Conservation (phyloP, 192 early-diverging fungal species). For the Umbelopsis isabellina region DNA sequence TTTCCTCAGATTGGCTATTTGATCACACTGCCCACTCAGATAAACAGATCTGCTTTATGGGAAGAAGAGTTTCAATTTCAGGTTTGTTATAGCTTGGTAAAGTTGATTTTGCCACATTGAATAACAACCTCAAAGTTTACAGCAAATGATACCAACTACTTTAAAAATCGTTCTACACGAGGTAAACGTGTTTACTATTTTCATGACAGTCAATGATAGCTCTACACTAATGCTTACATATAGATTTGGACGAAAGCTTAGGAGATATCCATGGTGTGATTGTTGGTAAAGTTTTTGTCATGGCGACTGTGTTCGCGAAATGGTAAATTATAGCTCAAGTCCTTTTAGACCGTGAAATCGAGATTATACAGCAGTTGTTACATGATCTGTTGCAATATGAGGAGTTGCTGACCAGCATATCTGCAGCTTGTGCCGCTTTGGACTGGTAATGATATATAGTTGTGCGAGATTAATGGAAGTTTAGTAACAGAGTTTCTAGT, state of each 20-base stretch:
- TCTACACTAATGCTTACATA: background rate
- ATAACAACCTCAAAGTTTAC: conserved; percentile 58
- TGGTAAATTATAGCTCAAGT: background rate
- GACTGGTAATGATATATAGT: conserved; percentile 62
- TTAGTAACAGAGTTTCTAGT: conserved; percentile 34
- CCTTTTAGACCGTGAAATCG: conserved; percentile 77
- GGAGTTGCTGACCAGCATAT: conserved; percentile 39
- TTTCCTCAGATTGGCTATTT: conserved; percentile 83
- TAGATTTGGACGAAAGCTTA: conserved; percentile 76
- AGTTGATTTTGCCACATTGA: background rate
- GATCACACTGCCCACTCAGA: conserved; percentile 64
- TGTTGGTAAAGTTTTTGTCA: conserved; percentile 54
- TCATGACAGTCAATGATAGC: background rate
- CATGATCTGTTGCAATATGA: conserved; percentile 52
- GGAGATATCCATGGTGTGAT: conserved; percentile 89
- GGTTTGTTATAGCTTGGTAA: conserved; percentile 36
- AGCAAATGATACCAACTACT: conserved; percentile 67
- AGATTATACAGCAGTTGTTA: conserved; percentile 75
- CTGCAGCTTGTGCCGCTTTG: conserved; percentile 60
- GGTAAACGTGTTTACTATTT: conserved; percentile 32
- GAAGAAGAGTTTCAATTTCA: conserved; percentile 61
- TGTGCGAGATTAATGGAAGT: background rate
- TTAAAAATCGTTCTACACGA: conserved; percentile 64
- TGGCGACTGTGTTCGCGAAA: background rate
- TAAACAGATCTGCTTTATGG: conserved; percentile 47